A percentile compares a stretch with the other conserved stretches of the same genome.
These are phyloP conservation scores for Amauroascus verrucosus DNA, from an alignment of 2,329 filamentous ascomycete genomes.

Conservation along the genomic window DNA sequence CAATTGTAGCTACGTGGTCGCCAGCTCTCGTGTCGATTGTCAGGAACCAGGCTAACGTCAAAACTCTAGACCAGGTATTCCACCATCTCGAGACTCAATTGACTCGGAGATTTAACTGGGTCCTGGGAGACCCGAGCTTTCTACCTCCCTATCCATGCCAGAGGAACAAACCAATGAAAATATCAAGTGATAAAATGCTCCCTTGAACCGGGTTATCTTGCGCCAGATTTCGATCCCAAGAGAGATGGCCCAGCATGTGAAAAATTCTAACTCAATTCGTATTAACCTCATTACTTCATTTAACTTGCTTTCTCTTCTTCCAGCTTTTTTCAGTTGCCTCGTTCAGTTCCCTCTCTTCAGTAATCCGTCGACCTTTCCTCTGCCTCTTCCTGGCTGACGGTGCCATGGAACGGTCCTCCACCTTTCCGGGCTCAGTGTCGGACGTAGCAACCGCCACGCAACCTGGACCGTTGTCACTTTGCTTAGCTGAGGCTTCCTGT, in stretches of 20 bases:
- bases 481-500: conserved; percentile 38
- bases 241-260: too few species aligned
- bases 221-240: background rate
- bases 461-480: conserved; percentile 1
- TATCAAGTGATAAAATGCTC: background rate
- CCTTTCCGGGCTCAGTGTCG: background rate
- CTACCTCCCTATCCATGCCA: background rate
- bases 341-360: background rate
- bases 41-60: conserved; percentile 1
- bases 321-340: background rate
- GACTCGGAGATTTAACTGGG: background rate
- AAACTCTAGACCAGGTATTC: background rate
- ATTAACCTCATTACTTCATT: background rate
- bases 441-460: background rate
- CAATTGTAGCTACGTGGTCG: background rate
- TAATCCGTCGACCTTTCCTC: background rate
- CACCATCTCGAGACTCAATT: background rate
- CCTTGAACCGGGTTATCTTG: background rate
- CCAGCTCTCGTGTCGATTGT: background rate
- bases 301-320: background rate
- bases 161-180: background rate
- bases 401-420: background rate
- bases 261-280: background rate
- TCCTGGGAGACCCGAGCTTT: background rate
- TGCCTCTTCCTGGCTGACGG: conserved; percentile 1